Percentiles rank a stretch among this genome's conserved stretches.
Evolutionary conservation across 768 basidiomycete species (phyloP).

Genomic region (Agrocybe pediades): DNA sequence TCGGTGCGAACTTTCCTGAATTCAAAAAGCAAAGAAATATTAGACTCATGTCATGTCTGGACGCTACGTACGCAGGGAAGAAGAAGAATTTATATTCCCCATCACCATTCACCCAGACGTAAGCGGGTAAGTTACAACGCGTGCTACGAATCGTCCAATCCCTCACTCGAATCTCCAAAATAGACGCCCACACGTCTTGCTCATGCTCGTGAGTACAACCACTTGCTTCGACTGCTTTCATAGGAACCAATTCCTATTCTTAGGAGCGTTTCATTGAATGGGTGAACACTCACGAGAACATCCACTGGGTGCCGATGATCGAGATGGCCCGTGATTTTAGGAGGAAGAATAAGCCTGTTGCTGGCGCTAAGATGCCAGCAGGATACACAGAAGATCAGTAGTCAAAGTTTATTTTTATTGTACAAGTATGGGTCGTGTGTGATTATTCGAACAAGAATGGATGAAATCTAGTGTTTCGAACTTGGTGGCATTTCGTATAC

Average conservation of each 20-base stretch:
- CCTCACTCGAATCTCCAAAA: background rate
- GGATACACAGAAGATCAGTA: slow-evolving; percentile 29
- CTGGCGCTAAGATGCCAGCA: slow-evolving; percentile 58
- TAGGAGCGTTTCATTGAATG: slow-evolving; percentile 76
- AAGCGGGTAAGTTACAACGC: slow-evolving; percentile 49
- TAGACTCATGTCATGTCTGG: slow-evolving; percentile 2
- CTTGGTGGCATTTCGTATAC: too few species aligned
- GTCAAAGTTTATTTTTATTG: too few species aligned
- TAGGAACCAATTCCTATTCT: background rate
- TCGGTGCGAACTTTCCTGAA: slow-evolving; percentile 34
- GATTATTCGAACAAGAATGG: too few species aligned
- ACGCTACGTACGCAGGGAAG: slow-evolving; percentile 39
- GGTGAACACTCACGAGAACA: slow-evolving; percentile 68
- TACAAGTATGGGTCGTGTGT: too few species aligned
- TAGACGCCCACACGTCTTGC: slow-evolving; percentile 68
- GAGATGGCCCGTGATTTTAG: slow-evolving; percentile 69
- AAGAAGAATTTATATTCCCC: slow-evolving; percentile 70
- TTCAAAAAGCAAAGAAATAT: background rate
- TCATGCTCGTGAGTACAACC: slow-evolving; percentile 57
- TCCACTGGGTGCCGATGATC: slow-evolving; percentile 72
- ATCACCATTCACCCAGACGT: slow-evolving; percentile 82
- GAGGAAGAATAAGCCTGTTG: slow-evolving; percentile 44
- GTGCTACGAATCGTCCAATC: background rate
- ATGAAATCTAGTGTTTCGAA: too few species aligned
- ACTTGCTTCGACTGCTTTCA: background rate